phyloP scores from a whole-genome alignment of 371 early-diverging fungal genomes.

The Dinochytrium kinnereticum region DNA sequence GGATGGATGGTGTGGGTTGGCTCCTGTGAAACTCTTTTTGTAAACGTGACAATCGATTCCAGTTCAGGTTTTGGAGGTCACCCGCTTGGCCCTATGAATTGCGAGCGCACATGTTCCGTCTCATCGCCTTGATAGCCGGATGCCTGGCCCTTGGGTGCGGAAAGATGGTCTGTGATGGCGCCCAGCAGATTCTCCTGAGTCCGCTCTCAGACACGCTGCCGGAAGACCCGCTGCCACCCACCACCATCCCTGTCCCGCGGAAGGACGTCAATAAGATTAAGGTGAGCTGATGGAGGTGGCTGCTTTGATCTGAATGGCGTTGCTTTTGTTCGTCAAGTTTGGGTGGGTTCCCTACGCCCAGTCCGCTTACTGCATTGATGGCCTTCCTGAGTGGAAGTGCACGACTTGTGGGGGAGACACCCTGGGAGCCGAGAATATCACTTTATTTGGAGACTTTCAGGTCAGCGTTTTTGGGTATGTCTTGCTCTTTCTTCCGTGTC shows the following conservation, averaged over 20 bases:
- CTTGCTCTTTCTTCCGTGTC: neutral
- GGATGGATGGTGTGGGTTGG: too few relatives aligned
- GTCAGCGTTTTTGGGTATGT: constrained; percentile 28
- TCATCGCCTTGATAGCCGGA: too few relatives aligned
- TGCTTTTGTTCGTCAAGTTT: constrained; percentile 5
- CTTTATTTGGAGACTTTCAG: constrained; percentile 23
- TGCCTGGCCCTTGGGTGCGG: too few relatives aligned
- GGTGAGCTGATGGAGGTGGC: neutral
- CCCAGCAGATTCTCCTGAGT: too few relatives aligned
- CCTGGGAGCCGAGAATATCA: constrained; percentile 13
- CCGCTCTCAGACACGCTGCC: too few relatives aligned
- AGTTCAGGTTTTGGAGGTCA: too few relatives aligned
- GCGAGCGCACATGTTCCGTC: too few relatives aligned
- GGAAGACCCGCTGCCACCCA: constrained; percentile 7
- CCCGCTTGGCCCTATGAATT: too few relatives aligned
- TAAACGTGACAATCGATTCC: too few relatives aligned
- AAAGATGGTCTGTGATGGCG: too few relatives aligned
- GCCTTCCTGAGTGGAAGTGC: constrained; percentile 26
- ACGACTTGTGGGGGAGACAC: constrained; percentile 21
- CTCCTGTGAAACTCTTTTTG: too few relatives aligned
- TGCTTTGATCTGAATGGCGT: neutral
- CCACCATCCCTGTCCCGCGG: neutral
- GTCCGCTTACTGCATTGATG: constrained; percentile 28
- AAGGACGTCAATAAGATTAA: constrained; percentile 4
- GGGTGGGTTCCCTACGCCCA: constrained; percentile 31